These are phyloP conservation scores for Colletotrichum neosansevieriae DNA, from an alignment of 2,329 filamentous ascomycete genomes.

Conservation along the genomic window DNA sequence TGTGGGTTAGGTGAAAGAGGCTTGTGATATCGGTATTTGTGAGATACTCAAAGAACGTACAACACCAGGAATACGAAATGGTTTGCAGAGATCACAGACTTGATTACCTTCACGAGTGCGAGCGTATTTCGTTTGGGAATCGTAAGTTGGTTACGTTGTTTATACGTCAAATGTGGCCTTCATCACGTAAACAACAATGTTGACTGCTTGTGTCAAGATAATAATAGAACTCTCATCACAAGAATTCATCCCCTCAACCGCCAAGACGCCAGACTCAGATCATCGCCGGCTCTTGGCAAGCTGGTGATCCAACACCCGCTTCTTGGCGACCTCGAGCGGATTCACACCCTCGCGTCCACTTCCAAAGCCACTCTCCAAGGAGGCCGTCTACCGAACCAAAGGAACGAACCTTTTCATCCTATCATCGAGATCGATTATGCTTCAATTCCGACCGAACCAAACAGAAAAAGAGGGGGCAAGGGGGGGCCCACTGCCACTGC, in stretches of 20 bases:
- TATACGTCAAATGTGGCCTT: no score
- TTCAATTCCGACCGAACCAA: slow-evolving; percentile 5
- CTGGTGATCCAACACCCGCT: neutral
- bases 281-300: slow-evolving; percentile 6
- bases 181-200: no score
- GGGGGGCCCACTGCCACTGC: neutral
- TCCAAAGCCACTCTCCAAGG: neutral
- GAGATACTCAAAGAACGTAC: no score
- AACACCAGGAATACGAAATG: no score
- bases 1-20: neutral
- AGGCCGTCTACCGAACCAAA: neutral
- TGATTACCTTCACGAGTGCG: no score
- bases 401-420: slow-evolving; percentile 32
- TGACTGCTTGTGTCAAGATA: neutral
- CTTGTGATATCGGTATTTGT: neutral
- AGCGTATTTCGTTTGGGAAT: no score
- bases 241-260: slow-evolving; percentile 14
- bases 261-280: slow-evolving; percentile 20
- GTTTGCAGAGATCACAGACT: no score
- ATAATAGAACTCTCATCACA: slow-evolving; percentile 8
- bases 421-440: slow-evolving; percentile 17
- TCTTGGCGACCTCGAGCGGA: slow-evolving; percentile 1
- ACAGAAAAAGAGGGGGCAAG: neutral
- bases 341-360: neutral
- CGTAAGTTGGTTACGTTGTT: no score